Evolutionary conservation across 768 basidiomycete species (phyloP).

Genomic region (Pleurotus citrinopileatus): DNA sequence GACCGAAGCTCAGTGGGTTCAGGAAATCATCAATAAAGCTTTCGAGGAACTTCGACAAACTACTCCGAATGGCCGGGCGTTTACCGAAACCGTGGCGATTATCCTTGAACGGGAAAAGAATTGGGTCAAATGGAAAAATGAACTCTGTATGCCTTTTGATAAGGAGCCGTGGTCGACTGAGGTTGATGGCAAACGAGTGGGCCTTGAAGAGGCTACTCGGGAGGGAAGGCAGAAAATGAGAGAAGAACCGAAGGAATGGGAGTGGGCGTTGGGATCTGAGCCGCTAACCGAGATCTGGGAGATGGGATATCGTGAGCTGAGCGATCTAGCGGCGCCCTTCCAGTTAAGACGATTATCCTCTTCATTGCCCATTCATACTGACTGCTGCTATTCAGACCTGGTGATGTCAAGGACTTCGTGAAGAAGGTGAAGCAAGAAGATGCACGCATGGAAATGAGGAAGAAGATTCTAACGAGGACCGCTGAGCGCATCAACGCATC

Average conservation of each 20-base stretch:
- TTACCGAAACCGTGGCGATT: conserved; percentile 68
- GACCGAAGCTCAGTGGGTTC: conserved; percentile 71
- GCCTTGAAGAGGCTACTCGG: conserved; percentile 62
- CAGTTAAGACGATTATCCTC: conserved; percentile 42
- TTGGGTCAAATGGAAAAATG: conserved; percentile 90
- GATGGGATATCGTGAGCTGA: conserved; percentile 68
- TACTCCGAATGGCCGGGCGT: conserved; percentile 71
- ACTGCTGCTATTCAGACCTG: conserved; percentile 41
- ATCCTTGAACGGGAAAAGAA: conserved; percentile 84
- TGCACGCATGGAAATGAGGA: conserved; percentile 53
- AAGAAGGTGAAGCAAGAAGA: conserved; percentile 71
- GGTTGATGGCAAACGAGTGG: conserved; percentile 45
- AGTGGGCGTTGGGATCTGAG: conserved; percentile 63
- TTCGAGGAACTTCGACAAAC: conserved; percentile 68
- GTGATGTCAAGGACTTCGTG: conserved; percentile 72
- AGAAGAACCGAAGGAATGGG: conserved; percentile 58
- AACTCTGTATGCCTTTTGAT: conserved; percentile 76
- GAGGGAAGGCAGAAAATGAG: conserved; percentile 50
- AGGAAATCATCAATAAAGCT: conserved; percentile 60
- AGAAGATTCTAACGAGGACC: conserved; percentile 31
- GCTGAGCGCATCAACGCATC: conserved; percentile 22
- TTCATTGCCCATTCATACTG: conserved; percentile 6
- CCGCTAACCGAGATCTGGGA: conserved; percentile 81
- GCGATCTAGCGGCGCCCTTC: conserved; percentile 64
- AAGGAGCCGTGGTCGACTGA: conserved; percentile 60